Conservation (phyloP, 1,284 basidiomycete species). For the Ceratobasidium sp. region DNA sequence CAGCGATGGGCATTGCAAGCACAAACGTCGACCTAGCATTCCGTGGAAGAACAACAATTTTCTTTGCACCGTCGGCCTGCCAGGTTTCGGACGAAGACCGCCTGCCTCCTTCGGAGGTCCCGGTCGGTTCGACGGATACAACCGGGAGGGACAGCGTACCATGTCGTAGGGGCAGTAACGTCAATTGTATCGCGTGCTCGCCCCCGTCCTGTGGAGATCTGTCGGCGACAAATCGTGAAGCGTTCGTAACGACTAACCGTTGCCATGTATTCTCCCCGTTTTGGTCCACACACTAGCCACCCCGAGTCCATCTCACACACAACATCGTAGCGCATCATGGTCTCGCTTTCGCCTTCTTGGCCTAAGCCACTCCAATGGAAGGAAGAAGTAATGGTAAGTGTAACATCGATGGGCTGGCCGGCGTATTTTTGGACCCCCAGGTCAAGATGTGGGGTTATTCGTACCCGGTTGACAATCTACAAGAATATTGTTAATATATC, state of each 20-base stretch:
- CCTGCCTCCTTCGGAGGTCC: slow-evolving; percentile 68
- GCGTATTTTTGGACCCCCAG: slow-evolving; percentile 70
- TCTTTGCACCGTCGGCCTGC: slow-evolving; percentile 82
- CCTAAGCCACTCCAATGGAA: slow-evolving; percentile 76
- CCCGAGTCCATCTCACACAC: slow-evolving; percentile 76
- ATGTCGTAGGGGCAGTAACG: slow-evolving; percentile 82
- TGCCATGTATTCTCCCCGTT: slow-evolving; percentile 80
- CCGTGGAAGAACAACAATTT: slow-evolving; percentile 76
- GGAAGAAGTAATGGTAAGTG: slow-evolving; percentile 73
- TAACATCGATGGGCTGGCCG: slow-evolving; percentile 79
- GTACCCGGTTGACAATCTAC: slow-evolving; percentile 79
- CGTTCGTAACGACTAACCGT: slow-evolving; percentile 61
- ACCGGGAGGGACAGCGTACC: slow-evolving; percentile 79
- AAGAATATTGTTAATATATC: background rate
- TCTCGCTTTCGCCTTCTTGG: slow-evolving; percentile 62
- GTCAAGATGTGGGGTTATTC: slow-evolving; percentile 63
- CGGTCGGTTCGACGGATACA: slow-evolving; percentile 68
- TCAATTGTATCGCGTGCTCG: slow-evolving; percentile 70
- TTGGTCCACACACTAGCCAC: slow-evolving; percentile 85
- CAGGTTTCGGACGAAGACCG: slow-evolving; percentile 67
- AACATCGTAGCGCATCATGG: slow-evolving; percentile 75
- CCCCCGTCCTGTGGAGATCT: slow-evolving; percentile 66
- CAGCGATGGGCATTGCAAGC: slow-evolving; percentile 66
- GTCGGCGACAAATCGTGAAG: slow-evolving; percentile 36
- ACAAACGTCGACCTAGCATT: slow-evolving; percentile 84